Evolutionary conservation across 2,329 filamentous ascomycete genomes (phyloP).

Genomic region (Dothiorella sarmentorum): DNA sequence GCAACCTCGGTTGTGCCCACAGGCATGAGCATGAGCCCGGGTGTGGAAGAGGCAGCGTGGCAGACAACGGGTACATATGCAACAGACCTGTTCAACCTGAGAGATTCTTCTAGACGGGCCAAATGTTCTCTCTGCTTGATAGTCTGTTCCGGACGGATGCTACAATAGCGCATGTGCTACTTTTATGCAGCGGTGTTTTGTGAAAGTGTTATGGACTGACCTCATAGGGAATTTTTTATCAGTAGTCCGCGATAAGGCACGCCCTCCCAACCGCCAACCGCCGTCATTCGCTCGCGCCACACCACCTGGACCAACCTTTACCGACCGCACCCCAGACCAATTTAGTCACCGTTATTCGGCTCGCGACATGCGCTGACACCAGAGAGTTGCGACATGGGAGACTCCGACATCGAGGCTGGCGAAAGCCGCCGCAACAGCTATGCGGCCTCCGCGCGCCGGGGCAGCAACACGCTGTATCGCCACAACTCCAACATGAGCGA

Average conservation of each 20-base stretch:
- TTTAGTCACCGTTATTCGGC: not conserved
- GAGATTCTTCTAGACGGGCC: no score
- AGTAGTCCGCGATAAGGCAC: not conserved
- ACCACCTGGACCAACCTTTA: not conserved
- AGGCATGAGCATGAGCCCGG: no score
- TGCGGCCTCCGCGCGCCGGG: slow-evolving; percentile 19
- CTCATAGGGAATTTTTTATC: slow-evolving; percentile 11
- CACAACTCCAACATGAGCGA: slow-evolving; percentile 68
- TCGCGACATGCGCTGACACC: slow-evolving; percentile 16
- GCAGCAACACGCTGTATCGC: slow-evolving; percentile 54
- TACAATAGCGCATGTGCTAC: no score
- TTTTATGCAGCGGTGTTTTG: no score
- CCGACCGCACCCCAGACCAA: not conserved
- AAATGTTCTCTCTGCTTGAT: no score
- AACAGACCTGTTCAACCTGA: no score
- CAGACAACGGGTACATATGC: no score
- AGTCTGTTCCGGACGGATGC: no score
- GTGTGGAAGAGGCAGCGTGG: no score
- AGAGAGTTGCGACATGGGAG: slow-evolving; percentile 15
- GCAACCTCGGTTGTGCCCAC: no score
- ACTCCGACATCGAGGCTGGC: slow-evolving; percentile 19
- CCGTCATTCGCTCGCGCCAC: not conserved
- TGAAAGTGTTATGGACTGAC: not conserved
- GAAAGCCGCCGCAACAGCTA: slow-evolving; percentile 29
- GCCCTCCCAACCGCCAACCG: not conserved